Conservation (phyloP, 2,329 filamentous ascomycete species). For the Nigrospora sphaerica region DNA sequence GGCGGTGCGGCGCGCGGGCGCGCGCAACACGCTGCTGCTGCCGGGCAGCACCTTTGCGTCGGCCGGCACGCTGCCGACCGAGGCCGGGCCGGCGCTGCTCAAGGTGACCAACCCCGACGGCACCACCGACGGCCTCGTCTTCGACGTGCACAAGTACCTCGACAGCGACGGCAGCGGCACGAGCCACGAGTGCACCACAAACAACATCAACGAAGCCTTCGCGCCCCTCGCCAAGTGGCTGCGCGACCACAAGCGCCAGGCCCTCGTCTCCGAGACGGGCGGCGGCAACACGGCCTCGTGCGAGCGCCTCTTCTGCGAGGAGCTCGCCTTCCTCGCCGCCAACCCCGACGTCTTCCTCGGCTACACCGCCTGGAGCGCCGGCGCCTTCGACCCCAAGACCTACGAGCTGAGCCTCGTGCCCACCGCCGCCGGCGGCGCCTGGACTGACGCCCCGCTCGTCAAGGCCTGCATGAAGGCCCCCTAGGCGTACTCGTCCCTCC, state of each 20-base stretch:
- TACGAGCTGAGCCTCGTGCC: constrained; percentile 14
- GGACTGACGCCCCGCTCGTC: constrained; percentile 11
- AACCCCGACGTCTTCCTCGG: constrained; percentile 19
- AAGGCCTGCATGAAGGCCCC: constrained; percentile 9
- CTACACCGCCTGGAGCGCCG: constrained; percentile 17
- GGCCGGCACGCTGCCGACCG: constrained; percentile 37
- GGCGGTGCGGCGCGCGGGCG: constrained; percentile 57
- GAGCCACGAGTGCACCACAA: constrained; percentile 39
- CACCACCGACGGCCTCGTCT: constrained; percentile 44
- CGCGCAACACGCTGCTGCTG: constrained; percentile 55
- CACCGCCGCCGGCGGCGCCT: constrained; percentile 9
- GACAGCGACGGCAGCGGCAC: constrained; percentile 50
- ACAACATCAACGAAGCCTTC: constrained; percentile 25
- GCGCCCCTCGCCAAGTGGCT: constrained; percentile 25
- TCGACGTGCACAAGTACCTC: constrained; percentile 57
- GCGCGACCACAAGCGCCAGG: constrained; percentile 23
- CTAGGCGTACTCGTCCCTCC: not conserved
- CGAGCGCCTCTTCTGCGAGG: constrained; percentile 20
- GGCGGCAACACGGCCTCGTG: constrained; percentile 27
- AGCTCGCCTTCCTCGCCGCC: constrained; percentile 22
- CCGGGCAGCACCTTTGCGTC: constrained; percentile 54
- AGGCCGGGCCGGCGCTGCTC: constrained; percentile 42
- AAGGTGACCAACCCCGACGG: constrained; percentile 53
- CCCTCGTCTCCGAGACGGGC: constrained; percentile 27
- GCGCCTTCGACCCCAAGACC: constrained; percentile 11